Evolutionary conservation across 768 basidiomycete species (phyloP), one percentile per base, ranked within the genome.

Genomic region (Coprinopsis cinerea): DNA sequence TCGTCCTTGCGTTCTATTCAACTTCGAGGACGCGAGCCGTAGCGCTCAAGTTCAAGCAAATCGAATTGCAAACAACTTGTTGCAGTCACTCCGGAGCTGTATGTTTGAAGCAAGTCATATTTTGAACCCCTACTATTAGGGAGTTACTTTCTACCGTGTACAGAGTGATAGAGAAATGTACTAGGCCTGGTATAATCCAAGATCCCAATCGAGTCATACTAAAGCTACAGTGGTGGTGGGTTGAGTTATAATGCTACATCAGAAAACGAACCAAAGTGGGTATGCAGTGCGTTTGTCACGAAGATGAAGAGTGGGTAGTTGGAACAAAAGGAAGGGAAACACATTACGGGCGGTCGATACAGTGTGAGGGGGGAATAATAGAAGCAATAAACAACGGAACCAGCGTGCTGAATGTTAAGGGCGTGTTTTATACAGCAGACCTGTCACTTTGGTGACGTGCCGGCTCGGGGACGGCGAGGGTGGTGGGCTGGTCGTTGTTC

Each of bases 381-480:
- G 44, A 45, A 45, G 22, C 32, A 45, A 45, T 45, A 32, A 45
- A 32, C 22, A 45, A 32, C 7, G 18, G n/a, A 23, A 30, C 27
- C 27, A 15, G 32, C 27, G 4, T 14, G 28, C 28, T 9, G 9
- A 13, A 27, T 4, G 20, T 5, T 22, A 26, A 4, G 11, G 4
- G 20, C 20, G 9, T 9, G 18, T n/a, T 49, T 52, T 47, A 52
- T 1, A 52, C 51, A 6, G 51, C 5, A 27, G 51, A 52, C 14
- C n/a, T n/a, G 24, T 52, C 51, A 39, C 44, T 47, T 23, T 46
- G 2, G 26, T 49, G 44, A 32, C 25, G 27, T n/a, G 44, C 27
- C 5, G 27, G 7, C 14, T 27, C 20, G 37, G 37, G 37, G 18
- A 39, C 18, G 18, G 37, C 37, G 18, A 39, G 37, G 18, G 37